These are phyloP conservation scores for Endothia cerciana DNA, from an alignment of 2,329 filamentous ascomycete species.

Conservation along the genomic window DNA sequence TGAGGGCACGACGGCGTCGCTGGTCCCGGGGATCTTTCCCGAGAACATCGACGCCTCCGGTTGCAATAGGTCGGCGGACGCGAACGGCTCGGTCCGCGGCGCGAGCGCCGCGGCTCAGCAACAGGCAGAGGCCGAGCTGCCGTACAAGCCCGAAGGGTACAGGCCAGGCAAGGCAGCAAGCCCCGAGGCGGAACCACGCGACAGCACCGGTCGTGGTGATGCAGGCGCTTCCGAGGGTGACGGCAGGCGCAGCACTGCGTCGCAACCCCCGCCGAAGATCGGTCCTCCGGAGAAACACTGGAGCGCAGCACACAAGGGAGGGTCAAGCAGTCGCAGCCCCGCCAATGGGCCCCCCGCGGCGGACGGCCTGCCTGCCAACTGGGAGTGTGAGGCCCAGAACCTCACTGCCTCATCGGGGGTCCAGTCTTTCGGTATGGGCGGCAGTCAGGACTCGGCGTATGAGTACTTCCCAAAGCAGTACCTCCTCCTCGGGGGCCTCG, in stretches of 20 bases:
- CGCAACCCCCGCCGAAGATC: not conserved
- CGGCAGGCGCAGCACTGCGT: slow-evolving; percentile 8
- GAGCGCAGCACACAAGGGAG: not conserved
- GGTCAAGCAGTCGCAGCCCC: slow-evolving; percentile 8
- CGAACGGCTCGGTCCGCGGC: slow-evolving; percentile 30
- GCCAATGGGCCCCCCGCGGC: slow-evolving; percentile 38
- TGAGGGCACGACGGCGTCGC: slow-evolving; percentile 52
- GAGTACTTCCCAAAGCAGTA: slow-evolving; percentile 74
- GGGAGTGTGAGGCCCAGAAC: slow-evolving; percentile 63
- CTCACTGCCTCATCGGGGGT: slow-evolving; percentile 52
- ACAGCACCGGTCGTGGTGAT: not conserved
- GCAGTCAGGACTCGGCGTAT: slow-evolving; percentile 71
- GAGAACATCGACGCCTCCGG: slow-evolving; percentile 77
- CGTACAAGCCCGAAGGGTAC: slow-evolving; percentile 38
- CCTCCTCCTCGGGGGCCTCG: slow-evolving; percentile 74
- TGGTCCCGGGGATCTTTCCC: slow-evolving; percentile 79
- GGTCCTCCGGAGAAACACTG: not conserved
- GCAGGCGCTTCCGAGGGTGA: slow-evolving; percentile 29
- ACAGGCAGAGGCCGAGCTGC: slow-evolving; percentile 38
- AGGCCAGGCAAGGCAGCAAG: slow-evolving; percentile 26
- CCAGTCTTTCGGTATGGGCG: slow-evolving; percentile 64
- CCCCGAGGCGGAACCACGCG: slow-evolving; percentile 4
- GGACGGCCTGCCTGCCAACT: slow-evolving; percentile 40
- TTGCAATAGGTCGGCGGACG: slow-evolving; percentile 63
- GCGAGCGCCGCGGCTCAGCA: slow-evolving; percentile 43